These are phyloP conservation scores for Cutaneotrichosporon cyanovorans DNA, from an alignment of 1,284 basidiomycete species.

Conservation along the genomic window DNA sequence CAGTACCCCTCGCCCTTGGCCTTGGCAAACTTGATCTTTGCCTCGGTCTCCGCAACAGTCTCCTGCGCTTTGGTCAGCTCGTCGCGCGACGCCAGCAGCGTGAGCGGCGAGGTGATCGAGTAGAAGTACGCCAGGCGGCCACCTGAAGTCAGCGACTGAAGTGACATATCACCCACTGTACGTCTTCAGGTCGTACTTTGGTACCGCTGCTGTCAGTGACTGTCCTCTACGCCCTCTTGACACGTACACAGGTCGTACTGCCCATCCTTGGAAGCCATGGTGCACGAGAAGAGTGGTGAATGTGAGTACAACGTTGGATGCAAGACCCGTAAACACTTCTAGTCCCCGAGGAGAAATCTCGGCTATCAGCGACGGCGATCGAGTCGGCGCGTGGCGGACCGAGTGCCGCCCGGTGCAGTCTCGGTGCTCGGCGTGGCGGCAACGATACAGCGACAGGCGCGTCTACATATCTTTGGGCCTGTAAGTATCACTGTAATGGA, in stretches of 20 bases:
- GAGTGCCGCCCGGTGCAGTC: too few species aligned
- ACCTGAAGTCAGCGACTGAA: constrained; percentile 15
- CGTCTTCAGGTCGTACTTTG: constrained; percentile 33
- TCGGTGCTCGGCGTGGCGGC: too few species aligned
- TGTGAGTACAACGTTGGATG: too few species aligned
- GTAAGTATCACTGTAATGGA: too few species aligned
- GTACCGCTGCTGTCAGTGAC: constrained; percentile 22
- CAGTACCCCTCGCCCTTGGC: constrained; percentile 36
- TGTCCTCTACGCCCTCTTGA: background rate
- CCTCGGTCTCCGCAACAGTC: constrained; percentile 42
- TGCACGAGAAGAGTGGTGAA: background rate
- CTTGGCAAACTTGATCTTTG: constrained; percentile 33
- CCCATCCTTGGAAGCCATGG: constrained; percentile 6
- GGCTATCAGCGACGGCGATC: too few species aligned
- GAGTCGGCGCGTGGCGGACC: too few species aligned
- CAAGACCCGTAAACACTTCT: too few species aligned
- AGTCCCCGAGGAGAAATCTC: too few species aligned
- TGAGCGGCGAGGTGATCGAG: constrained; percentile 50
- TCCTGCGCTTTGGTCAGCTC: constrained; percentile 39
- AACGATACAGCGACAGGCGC: too few species aligned
- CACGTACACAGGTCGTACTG: constrained; percentile 30
- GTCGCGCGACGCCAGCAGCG: constrained; percentile 47
- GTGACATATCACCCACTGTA: constrained; percentile 20
- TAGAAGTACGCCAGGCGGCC: constrained; percentile 52
- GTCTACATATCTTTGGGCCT: too few species aligned